Evolutionary conservation across 176 grass and related monocot genomes (phyloP).

Genomic region (Ensete glaucum): DNA sequence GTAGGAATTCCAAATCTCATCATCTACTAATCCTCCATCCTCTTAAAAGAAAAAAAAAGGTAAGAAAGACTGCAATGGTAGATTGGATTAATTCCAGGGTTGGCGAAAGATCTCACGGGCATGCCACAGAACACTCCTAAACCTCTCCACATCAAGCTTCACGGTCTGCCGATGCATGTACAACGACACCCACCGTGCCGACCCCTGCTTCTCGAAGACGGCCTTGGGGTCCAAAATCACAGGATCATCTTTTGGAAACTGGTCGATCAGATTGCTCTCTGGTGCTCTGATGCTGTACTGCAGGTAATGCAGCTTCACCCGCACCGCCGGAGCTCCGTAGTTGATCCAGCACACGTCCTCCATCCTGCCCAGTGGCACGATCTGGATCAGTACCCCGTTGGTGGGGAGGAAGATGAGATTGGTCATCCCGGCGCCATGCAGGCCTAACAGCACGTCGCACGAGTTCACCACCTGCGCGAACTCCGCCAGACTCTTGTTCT

Average conservation of each 20-base stretch:
- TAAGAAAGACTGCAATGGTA: no score
- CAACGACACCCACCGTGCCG: conserved; percentile 29
- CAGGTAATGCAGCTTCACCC: conserved; percentile 53
- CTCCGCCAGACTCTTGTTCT: conserved; percentile 2
- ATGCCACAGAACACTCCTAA: conserved; percentile 26
- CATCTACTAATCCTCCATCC: no score
- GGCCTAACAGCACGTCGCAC: conserved; percentile 30
- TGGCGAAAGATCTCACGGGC: conserved; percentile 34
- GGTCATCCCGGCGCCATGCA: conserved; percentile 37
- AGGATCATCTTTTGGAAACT: conserved; percentile 36
- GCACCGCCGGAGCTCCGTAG: conserved; percentile 38
- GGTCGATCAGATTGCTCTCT: conserved; percentile 52
- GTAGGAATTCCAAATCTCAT: no score
- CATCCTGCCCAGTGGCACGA: conserved; percentile 62
- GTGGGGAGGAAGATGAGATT: conserved; percentile 58
- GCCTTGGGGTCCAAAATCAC: conserved; percentile 40
- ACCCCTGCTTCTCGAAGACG: conserved; percentile 38
- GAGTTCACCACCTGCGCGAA: conserved; percentile 52
- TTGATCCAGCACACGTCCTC: conserved; percentile 35
- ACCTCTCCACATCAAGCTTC: conserved; percentile 41
- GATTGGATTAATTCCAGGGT: neutral
- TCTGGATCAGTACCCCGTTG: conserved; percentile 42
- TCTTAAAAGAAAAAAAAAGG: no score
- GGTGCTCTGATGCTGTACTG: conserved; percentile 38
- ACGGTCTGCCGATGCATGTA: conserved; percentile 63